phyloP scores from a whole-genome alignment of 225 moss, liverwort and hornwort genomes.

The Ulota crispa region DNA sequence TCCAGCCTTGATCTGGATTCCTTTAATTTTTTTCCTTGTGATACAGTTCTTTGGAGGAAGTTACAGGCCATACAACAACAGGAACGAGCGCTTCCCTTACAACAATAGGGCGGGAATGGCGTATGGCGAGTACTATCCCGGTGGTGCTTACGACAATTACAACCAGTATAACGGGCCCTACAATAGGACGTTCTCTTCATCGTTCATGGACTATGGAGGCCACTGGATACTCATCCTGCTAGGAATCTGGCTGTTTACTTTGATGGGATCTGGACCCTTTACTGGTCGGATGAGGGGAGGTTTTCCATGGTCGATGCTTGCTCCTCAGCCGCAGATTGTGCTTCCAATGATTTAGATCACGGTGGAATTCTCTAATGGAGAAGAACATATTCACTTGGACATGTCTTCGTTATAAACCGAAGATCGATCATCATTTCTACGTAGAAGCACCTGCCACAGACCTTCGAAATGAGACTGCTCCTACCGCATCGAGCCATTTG shows the following conservation, averaged over 20 bases:
- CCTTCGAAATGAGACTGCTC: not conserved
- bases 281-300: slow-evolving; percentile 16
- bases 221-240: slow-evolving; percentile 50
- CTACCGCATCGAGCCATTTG: not conserved
- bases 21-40: slow-evolving; percentile 30
- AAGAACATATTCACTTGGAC: not conserved
- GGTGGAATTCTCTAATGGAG: not conserved
- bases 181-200: slow-evolving; percentile 21
- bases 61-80: slow-evolving; percentile 16
- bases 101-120: slow-evolving; percentile 5
- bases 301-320: slow-evolving; percentile 44
- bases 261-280: slow-evolving; percentile 23
- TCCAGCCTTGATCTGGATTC: slow-evolving; percentile 43
- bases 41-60: slow-evolving; percentile 42
- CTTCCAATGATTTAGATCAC: slow-evolving; percentile 25
- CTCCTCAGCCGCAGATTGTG: slow-evolving; percentile 43
- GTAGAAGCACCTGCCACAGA: not conserved
- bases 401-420: not conserved
- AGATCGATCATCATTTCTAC: not conserved
- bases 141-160: slow-evolving; percentile 32
- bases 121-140: slow-evolving; percentile 42
- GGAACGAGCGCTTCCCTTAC: slow-evolving; percentile 25
- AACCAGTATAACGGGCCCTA: slow-evolving; percentile 33
- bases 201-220: slow-evolving; percentile 59
- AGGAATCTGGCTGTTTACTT: slow-evolving; percentile 45